Conservation (phyloP, 805 yeast species). For the Teunomyces lycoperdinae region DNA sequence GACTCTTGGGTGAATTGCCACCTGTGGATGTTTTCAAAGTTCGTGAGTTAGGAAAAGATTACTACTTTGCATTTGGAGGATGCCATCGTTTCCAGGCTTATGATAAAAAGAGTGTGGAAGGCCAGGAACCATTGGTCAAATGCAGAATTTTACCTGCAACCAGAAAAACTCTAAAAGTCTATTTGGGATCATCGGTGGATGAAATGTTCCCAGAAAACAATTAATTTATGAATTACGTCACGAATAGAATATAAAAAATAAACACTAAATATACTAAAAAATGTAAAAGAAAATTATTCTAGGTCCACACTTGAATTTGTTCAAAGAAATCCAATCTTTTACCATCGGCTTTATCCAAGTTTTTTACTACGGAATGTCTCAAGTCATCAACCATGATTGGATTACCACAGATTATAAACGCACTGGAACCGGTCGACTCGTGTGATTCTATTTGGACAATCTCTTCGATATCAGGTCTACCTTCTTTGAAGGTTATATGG, state of each 20-base stretch:
- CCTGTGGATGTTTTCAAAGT: slow-evolving; percentile 78
- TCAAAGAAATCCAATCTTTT: slow-evolving; percentile 68
- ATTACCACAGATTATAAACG: slow-evolving; percentile 64
- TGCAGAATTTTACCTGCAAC: slow-evolving; percentile 78
- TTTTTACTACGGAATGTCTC: slow-evolving; percentile 45
- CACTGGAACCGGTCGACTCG: slow-evolving; percentile 42
- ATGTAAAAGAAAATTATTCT: neutral
- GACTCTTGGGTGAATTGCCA: slow-evolving; percentile 76
- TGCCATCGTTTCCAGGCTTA: slow-evolving; percentile 90
- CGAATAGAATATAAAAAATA: neutral
- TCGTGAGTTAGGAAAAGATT: slow-evolving; percentile 55
- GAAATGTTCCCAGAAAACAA: slow-evolving; percentile 32
- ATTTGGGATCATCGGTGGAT: slow-evolving; percentile 69
- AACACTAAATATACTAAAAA: neutral
- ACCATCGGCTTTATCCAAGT: slow-evolving; percentile 32
- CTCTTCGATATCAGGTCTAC: slow-evolving; percentile 45
- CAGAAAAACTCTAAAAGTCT: slow-evolving; percentile 59
- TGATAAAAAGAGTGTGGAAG: slow-evolving; percentile 44
- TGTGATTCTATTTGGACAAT: slow-evolving; percentile 37
- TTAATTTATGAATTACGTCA: neutral
- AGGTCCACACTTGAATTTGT: slow-evolving; percentile 70
- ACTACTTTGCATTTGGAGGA: slow-evolving; percentile 85
- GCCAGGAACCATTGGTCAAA: slow-evolving; percentile 47
- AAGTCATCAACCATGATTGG: slow-evolving; percentile 54
- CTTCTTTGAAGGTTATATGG: slow-evolving; percentile 16